phyloP scores from a whole-genome alignment of 2,329 filamentous ascomycete species.

The Cryphonectria parasitica region DNA sequence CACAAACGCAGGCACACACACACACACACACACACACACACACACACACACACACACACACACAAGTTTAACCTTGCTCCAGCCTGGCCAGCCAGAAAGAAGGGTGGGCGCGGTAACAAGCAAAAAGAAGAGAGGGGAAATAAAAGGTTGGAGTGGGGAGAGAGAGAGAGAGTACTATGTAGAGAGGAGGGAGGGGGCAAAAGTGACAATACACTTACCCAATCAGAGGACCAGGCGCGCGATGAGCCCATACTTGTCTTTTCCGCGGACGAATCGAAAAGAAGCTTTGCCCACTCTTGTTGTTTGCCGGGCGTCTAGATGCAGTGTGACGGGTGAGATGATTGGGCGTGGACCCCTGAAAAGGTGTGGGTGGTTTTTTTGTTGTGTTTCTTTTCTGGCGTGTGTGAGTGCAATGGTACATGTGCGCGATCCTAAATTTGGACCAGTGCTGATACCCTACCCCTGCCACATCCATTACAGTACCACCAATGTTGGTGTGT shows the following conservation, averaged over 20 bases:
- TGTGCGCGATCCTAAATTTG: background rate
- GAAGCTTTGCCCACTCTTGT: background rate
- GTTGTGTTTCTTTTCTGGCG: background rate
- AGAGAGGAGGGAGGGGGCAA: background rate
- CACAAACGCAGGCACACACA: background rate
- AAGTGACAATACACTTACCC: no score
- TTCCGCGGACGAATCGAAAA: conserved; percentile 7
- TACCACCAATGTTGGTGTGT: background rate
- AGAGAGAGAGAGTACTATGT: no score
- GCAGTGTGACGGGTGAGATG: conserved; percentile 37
- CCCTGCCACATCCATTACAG: background rate
- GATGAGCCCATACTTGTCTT: no score
- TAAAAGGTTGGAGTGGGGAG: background rate
- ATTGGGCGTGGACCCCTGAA: conserved; percentile 33
- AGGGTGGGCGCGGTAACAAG: background rate
- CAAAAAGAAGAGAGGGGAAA: background rate
- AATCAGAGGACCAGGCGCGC: no score
- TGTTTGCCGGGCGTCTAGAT: conserved; percentile 36
- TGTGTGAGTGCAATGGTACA: background rate
- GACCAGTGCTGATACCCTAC: background rate
- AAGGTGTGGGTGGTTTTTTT: background rate
- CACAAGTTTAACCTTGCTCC: background rate
- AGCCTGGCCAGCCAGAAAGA: no score
- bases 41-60: background rate
- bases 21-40: background rate